Conservation (phyloP, 495 filamentous ascomycete genomes). For the Penicillium psychrofluorescens region DNA sequence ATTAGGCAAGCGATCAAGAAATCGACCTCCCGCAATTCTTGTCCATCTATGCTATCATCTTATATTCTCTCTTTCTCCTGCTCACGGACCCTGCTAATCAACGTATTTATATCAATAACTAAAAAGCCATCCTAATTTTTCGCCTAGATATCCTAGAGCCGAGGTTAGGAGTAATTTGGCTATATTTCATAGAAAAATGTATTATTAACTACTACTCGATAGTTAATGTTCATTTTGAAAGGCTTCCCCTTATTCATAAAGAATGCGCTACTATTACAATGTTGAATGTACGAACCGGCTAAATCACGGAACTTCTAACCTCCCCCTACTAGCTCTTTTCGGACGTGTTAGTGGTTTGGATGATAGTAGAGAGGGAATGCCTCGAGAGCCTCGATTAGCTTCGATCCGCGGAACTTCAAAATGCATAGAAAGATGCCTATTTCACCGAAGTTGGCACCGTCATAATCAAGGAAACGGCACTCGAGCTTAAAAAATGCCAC, state of each 20-base stretch:
- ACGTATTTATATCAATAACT: slow-evolving; percentile 8
- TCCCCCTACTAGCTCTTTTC: slow-evolving; percentile 13
- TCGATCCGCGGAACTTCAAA: slow-evolving; percentile 21
- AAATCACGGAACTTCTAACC: slow-evolving; percentile 20
- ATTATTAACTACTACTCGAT: slow-evolving; percentile 17
- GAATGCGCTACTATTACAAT: slow-evolving; percentile 19
- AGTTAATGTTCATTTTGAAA: slow-evolving; percentile 16
- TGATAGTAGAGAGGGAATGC: slow-evolving; percentile 23
- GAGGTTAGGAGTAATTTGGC: slow-evolving; percentile 22
- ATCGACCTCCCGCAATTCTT: slow-evolving; percentile 15
- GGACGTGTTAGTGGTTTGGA: slow-evolving; percentile 8
- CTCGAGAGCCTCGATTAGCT: slow-evolving; percentile 17
- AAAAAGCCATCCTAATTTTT: slow-evolving; percentile 8
- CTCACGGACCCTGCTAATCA: slow-evolving; percentile 12
- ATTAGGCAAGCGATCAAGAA: slow-evolving; percentile 18
- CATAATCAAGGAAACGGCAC: slow-evolving; percentile 26
- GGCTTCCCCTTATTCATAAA: slow-evolving; percentile 18
- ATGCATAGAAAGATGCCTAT: slow-evolving; percentile 13
- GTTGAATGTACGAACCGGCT: slow-evolving; percentile 10
- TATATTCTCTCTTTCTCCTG: slow-evolving; percentile 17
- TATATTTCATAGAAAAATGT: slow-evolving; percentile 17
- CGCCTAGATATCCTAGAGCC: slow-evolving; percentile 4
- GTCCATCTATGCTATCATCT: slow-evolving; percentile 9
- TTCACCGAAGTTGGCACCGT: slow-evolving; percentile 17
- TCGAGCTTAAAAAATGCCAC: slow-evolving; percentile 25